Conservation (phyloP, 1,139 yeast species). For the Pichia sp. region DNA sequence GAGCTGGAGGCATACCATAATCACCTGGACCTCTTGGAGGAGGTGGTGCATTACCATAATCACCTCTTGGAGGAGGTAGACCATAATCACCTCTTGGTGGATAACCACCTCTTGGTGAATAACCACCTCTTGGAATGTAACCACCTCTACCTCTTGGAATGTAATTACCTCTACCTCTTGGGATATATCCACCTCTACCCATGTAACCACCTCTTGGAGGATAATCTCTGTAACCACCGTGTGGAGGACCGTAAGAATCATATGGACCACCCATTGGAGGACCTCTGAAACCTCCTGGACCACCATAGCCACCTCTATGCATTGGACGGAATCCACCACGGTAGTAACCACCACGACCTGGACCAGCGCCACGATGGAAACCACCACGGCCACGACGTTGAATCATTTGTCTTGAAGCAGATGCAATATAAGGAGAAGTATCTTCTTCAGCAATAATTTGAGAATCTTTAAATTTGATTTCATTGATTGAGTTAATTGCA, state of each 20-base stretch:
- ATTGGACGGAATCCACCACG: conserved; percentile 34
- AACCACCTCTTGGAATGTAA: conserved; percentile 26
- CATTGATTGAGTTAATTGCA: conserved; percentile 64
- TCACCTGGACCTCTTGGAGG: conserved; percentile 26
- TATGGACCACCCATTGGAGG: conserved; percentile 37
- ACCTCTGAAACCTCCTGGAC: conserved; percentile 30
- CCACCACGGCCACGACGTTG: conserved; percentile 40
- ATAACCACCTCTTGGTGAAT: conserved; percentile 27
- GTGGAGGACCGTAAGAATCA: conserved; percentile 28
- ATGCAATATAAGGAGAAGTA: conserved; percentile 66
- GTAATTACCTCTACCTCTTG: conserved; percentile 25
- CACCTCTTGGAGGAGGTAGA: conserved; percentile 21
- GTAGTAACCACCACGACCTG: conserved; percentile 37
- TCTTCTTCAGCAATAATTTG: conserved; percentile 69
- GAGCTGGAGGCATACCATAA: conserved; percentile 27
- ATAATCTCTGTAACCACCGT: conserved; percentile 28
- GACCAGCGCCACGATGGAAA: conserved; percentile 27
- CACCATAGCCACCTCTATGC: conserved; percentile 22
- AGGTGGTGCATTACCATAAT: conserved; percentile 22
- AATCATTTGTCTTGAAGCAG: conserved; percentile 46
- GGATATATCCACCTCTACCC: conserved; percentile 13
- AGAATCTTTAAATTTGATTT: conserved; percentile 64
- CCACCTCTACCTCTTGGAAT: conserved; percentile 28
- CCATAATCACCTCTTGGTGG: conserved; percentile 22
- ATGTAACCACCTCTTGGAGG: conserved; percentile 23